These are phyloP conservation scores for Phyllosticta paracitricarpa DNA, from an alignment of 2,329 filamentous ascomycete genomes.

Conservation along the genomic window DNA sequence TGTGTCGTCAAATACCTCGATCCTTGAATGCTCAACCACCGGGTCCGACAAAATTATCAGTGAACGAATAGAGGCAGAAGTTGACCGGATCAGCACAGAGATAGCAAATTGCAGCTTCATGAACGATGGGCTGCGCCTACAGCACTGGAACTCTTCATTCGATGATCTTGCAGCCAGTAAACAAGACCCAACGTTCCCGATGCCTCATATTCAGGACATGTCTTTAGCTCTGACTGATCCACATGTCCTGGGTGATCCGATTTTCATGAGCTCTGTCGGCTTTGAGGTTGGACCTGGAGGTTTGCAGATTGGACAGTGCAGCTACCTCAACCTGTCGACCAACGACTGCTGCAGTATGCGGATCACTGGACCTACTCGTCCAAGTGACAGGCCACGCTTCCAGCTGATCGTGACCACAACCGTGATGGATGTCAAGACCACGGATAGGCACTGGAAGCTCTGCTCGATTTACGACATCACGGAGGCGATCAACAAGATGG, in stretches of 20 bases:
- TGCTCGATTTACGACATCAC: background rate
- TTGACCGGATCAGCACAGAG: background rate
- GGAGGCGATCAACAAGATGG: background rate
- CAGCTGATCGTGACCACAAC: background rate
- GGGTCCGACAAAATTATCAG: background rate
- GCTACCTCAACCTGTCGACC: background rate
- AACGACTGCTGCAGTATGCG: background rate
- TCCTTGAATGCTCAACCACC: background rate
- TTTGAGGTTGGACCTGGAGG: background rate
- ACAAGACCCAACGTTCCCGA: background rate
- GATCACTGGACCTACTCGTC: background rate
- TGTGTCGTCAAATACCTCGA: background rate
- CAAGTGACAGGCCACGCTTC: background rate
- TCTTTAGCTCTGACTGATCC: background rate
- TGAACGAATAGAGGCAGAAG: background rate
- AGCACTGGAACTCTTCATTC: background rate
- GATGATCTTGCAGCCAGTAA: background rate
- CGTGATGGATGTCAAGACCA: background rate
- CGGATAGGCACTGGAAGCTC: background rate
- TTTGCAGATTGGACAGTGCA: background rate
- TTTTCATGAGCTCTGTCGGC: background rate
- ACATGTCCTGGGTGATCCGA: background rate
- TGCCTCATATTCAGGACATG: background rate
- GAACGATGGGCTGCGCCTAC: background rate
- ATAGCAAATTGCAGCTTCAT: background rate